phyloP scores from a whole-genome alignment of 192 early-diverging fungal genomes.

The Geosiphon pyriformis region DNA sequence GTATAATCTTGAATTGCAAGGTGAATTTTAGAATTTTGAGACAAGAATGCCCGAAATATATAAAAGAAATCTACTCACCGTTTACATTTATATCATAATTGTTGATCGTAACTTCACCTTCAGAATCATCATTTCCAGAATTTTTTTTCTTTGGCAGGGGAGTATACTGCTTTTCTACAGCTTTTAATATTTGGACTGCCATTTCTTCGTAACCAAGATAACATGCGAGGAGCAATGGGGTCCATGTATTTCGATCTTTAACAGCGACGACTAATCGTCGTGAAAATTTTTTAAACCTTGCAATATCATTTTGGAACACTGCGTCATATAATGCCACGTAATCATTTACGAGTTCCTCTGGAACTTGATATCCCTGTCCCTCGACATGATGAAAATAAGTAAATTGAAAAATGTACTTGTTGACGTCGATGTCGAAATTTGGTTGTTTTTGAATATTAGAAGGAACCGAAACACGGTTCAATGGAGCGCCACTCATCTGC shows the following conservation, averaged over 20 bases:
- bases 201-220: background rate
- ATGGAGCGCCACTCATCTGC: background rate
- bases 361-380: background rate
- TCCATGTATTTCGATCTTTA: background rate
- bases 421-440: background rate
- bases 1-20: background rate
- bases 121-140: background rate
- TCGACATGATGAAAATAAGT: background rate
- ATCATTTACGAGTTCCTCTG: background rate
- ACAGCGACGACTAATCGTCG: background rate
- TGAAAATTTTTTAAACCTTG: background rate
- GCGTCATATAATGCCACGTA: slow-evolving; percentile 4
- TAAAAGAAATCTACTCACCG: too few species aligned
- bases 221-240: slow-evolving; percentile 4
- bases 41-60: too few species aligned
- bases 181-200: slow-evolving; percentile 1
- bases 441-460: background rate
- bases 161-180: background rate
- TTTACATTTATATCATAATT: background rate
- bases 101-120: background rate
- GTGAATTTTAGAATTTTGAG: too few species aligned
- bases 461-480: background rate
- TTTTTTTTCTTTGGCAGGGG: background rate
- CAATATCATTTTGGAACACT: background rate
- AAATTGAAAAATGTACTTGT: background rate